Evolutionary conservation across 352 stramenopile species (phyloP).

Genomic region (Phytopythium sindhum): DNA sequence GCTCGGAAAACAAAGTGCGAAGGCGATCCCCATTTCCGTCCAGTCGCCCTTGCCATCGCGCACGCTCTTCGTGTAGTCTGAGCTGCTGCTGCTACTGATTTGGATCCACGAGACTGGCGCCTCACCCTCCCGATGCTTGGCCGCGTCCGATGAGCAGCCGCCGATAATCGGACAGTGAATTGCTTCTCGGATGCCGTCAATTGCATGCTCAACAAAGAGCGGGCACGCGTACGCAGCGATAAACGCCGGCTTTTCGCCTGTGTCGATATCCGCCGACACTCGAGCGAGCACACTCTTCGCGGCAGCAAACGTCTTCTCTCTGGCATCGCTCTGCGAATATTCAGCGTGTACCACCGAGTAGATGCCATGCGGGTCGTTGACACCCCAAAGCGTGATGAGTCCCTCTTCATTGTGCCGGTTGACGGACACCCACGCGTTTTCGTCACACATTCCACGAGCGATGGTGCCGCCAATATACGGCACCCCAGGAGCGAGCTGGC

Average conservation of each 20-base stretch:
- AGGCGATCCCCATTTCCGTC: constrained; percentile 80
- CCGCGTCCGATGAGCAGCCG: constrained; percentile 78
- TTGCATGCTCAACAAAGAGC: constrained; percentile 77
- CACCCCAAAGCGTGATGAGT: constrained; percentile 79
- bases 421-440: constrained; percentile 85
- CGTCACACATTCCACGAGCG: constrained; percentile 80
- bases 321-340: constrained; percentile 76
- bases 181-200: constrained; percentile 78
- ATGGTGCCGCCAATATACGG: constrained; percentile 85
- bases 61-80: constrained; percentile 75
- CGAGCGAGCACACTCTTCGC: constrained; percentile 61
- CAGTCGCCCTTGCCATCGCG: constrained; percentile 65
- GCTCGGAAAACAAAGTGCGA: constrained; percentile 81
- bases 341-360: constrained; percentile 80
- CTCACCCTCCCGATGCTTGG: constrained; percentile 63
- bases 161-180: constrained; percentile 80
- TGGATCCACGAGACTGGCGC: constrained; percentile 81
- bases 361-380: constrained; percentile 79
- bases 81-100: constrained; percentile 82
- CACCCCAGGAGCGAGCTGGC: constrained; percentile 71
- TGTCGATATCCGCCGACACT: constrained; percentile 51
- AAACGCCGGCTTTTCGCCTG: constrained; percentile 73
- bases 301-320: constrained; percentile 74
- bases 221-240: constrained; percentile 78
- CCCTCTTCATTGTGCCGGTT: constrained; percentile 85